Base-by-base conservation (phyloP, 1,139 yeast genomes). In the Suhomyces choctaworum region DNA sequence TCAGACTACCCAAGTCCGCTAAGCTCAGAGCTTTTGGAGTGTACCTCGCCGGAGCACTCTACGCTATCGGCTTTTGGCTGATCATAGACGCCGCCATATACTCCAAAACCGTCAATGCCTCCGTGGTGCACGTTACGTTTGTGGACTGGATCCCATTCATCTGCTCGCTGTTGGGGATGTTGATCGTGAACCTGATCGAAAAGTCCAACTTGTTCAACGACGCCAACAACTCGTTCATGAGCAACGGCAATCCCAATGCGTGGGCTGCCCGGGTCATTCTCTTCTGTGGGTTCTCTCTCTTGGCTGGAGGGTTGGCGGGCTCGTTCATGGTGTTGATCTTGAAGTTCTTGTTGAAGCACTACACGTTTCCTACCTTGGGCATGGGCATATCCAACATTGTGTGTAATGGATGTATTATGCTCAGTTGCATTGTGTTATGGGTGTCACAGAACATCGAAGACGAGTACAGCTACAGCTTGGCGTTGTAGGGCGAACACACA, bases 261-360 rank as follows among this genome's bases (percentile, higher is more conserved):
- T 89, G 97, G 96, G 95, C 92, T 41, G 97, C 97, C 12, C 75
- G 96, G 50, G 82, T 89, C 22, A 81, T 94, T 11, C 70, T 92
- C 42, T 92, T 94, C 56, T 70, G 87, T 51, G 99, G 99, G 7
- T 92, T 92, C 59, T 85, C 96, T 2, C 69, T 90, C 34, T 71
- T 92, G 43, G 97, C 97, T 1, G 95, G 97, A 34, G 98, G 98
- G 1, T 69, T 92, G 46, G 89, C 97, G 14, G 97, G 97, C 1
- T 81, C 95, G 6, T 78, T 92, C 48, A 89, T 89, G 58, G 92
- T 92, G 12, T 71, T 92, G 46, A 85, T 90, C 29, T 70, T 92
- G 51, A 87, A 92, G 60, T 92, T 86, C 58, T 63, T 90, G 42
- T 70, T 88, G 51, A 87, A 88, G 45, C 84, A 84, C 47, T 86